These are phyloP conservation scores for Termitomyces sp. DNA, from an alignment of 768 basidiomycete species.

Conservation along the genomic window DNA sequence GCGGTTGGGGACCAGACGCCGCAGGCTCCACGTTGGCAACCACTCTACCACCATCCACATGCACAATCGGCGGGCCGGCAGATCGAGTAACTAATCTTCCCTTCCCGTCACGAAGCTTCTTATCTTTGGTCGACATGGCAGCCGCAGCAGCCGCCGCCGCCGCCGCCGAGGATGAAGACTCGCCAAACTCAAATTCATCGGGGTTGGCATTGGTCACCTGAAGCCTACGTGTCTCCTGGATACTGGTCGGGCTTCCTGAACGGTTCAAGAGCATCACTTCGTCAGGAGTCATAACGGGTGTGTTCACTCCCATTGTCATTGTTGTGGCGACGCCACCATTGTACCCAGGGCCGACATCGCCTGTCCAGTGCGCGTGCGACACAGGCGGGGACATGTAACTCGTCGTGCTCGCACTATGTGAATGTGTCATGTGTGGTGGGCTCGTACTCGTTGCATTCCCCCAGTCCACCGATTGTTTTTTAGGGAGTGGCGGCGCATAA, in stretches of 20 bases:
- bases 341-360: slow-evolving; percentile 14
- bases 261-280: slow-evolving; percentile 18
- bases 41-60: slow-evolving; percentile 33
- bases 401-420: slow-evolving; percentile 12
- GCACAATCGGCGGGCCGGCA: slow-evolving; percentile 28
- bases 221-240: slow-evolving; percentile 29
- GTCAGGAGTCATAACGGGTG: slow-evolving; percentile 6
- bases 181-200: slow-evolving; percentile 5
- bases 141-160: slow-evolving; percentile 6
- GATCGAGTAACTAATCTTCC: slow-evolving; percentile 17
- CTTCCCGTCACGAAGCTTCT: slow-evolving; percentile 11
- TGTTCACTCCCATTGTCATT: slow-evolving; percentile 4
- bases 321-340: slow-evolving; percentile 15
- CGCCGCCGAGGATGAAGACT: slow-evolving; percentile 11
- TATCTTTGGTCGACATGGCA: not conserved
- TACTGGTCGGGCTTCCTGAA: slow-evolving; percentile 35
- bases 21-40: slow-evolving; percentile 18
- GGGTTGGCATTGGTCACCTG: slow-evolving; percentile 32
- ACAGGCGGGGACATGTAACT: slow-evolving; percentile 13
- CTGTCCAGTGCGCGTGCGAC: slow-evolving; percentile 9
- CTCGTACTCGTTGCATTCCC: slow-evolving; percentile 7
- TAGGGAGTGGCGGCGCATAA: slow-evolving; percentile 10
- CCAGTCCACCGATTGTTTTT: slow-evolving; percentile 4
- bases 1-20: slow-evolving; percentile 8
- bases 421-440: slow-evolving; percentile 8